Percentiles rank a stretch among this genome's conserved stretches.
phyloP scores from a whole-genome alignment of 371 early-diverging fungal species.

The Mortierella sp. region DNA sequence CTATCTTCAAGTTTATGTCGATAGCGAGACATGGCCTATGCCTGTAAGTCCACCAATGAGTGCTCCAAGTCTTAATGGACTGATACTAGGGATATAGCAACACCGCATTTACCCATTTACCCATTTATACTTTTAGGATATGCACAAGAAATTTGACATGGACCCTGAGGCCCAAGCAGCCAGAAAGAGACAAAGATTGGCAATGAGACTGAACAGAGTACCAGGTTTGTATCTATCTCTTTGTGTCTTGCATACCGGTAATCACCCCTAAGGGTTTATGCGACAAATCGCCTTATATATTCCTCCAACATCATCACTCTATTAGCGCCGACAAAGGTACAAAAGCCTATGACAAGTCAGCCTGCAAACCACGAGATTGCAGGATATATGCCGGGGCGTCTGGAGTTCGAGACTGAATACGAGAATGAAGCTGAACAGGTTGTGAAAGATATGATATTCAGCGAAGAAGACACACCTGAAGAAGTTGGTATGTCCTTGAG shows the following conservation, averaged over 20 bases:
- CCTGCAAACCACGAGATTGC: conserved; percentile 96
- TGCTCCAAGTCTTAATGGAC: background rate
- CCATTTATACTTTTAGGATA: conserved; percentile 54
- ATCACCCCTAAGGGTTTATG: background rate
- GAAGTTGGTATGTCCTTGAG: conserved; percentile 71
- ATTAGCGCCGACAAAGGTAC: conserved; percentile 55
- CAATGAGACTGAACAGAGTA: conserved; percentile 28
- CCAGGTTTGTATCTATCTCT: conserved; percentile 26
- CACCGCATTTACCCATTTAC: no score
- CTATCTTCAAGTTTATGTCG: conserved; percentile 89
- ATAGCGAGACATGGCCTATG: conserved; percentile 81
- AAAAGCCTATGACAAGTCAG: conserved; percentile 78
- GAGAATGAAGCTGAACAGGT: conserved; percentile 96
- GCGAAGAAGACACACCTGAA: conserved; percentile 87
- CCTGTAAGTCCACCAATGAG: conserved; percentile 64
- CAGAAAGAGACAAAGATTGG: conserved; percentile 57
- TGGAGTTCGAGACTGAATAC: conserved; percentile 98
- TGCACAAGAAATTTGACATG: conserved; percentile 65
- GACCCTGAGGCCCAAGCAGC: conserved; percentile 55
- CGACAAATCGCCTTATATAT: background rate
- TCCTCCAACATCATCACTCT: background rate
- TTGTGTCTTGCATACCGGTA: background rate
- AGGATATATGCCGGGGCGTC: conserved; percentile 98
- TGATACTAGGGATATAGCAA: background rate
- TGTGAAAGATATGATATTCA: conserved; percentile 95